A percentile compares a stretch with the other conserved stretches of the same genome.
These are phyloP conservation scores for Aspergillus ochraceus DNA, from an alignment of 2,329 filamentous ascomycete genomes.

Conservation along the genomic window DNA sequence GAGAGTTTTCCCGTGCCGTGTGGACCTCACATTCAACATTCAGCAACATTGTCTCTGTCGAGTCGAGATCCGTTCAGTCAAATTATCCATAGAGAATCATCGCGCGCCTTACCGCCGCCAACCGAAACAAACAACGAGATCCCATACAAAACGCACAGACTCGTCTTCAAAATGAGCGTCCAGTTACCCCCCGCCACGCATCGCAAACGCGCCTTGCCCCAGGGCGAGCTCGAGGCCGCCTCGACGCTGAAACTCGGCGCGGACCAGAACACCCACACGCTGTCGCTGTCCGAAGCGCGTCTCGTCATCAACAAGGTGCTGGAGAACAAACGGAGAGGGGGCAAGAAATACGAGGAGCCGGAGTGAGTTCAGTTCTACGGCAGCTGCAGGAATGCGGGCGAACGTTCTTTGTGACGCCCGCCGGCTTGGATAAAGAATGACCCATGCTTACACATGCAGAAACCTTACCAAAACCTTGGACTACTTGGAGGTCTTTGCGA, in stretches of 20 bases:
- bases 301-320: constrained; percentile 89
- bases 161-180: constrained; percentile 29
- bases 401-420: not conserved
- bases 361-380: constrained; percentile 63
- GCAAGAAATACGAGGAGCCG: constrained; percentile 80
- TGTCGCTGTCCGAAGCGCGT: constrained; percentile 89
- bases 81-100: not conserved
- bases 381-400: not conserved
- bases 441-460: constrained; percentile 19
- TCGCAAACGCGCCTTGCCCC: constrained; percentile 43
- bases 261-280: constrained; percentile 85
- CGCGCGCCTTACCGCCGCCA: constrained; percentile 23
- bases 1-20: not conserved
- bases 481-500: constrained; percentile 91
- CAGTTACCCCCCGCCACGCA: constrained; percentile 39
- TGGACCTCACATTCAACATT: constrained; percentile 4
- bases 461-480: constrained; percentile 85
- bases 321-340: constrained; percentile 73
- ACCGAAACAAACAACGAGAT: constrained; percentile 3
- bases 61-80: not conserved
- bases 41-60: not conserved
- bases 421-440: not conserved
- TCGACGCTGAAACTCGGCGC: constrained; percentile 83
- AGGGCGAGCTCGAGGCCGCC: constrained; percentile 79
- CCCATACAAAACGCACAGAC: not conserved